Evolutionary conservation across 2,329 filamentous ascomycete genomes (phyloP).

Genomic region (Aspergillus cejpii): DNA sequence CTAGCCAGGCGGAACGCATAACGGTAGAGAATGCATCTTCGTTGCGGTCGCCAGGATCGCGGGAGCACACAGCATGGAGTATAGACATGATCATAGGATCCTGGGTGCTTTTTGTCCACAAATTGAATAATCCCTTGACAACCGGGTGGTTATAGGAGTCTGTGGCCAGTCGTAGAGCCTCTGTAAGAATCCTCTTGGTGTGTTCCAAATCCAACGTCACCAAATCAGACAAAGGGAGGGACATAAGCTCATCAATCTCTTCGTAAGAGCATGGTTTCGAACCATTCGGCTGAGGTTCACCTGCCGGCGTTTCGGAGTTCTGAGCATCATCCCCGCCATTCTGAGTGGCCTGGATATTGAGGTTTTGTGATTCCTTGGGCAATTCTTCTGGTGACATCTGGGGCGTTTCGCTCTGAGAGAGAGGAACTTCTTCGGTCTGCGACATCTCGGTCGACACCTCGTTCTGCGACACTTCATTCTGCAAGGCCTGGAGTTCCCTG

Average conservation of each 20-base stretch:
- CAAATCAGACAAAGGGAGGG: slow-evolving; percentile 19
- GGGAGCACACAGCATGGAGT: slow-evolving; percentile 25
- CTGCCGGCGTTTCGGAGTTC: slow-evolving; percentile 13
- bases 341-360: not conserved
- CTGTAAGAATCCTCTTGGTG: slow-evolving; percentile 23
- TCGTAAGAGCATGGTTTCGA: slow-evolving; percentile 7
- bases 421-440: not conserved
- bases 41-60: slow-evolving; percentile 23
- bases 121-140: slow-evolving; percentile 22
- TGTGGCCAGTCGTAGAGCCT: slow-evolving; percentile 25
- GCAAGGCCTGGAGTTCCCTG: slow-evolving; percentile 33
- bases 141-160: slow-evolving; percentile 26
- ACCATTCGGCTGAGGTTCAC: slow-evolving; percentile 5
- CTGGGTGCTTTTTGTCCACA: slow-evolving; percentile 24
- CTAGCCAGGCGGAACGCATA: slow-evolving; percentile 26
- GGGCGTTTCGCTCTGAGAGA: slow-evolving; percentile 2
- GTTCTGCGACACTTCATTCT: not conserved
- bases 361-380: not conserved
- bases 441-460: not conserved
- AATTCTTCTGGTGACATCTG: not conserved
- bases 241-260: slow-evolving; percentile 15
- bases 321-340: slow-evolving; percentile 10
- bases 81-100: slow-evolving; percentile 30
- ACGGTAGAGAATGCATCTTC: slow-evolving; percentile 26
- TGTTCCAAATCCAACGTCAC: slow-evolving; percentile 25